Percentiles rank a stretch among this genome's conserved stretches.
Evolutionary conservation across 306 rosid genomes (phyloP).

Genomic region (Quercus rubra): DNA sequence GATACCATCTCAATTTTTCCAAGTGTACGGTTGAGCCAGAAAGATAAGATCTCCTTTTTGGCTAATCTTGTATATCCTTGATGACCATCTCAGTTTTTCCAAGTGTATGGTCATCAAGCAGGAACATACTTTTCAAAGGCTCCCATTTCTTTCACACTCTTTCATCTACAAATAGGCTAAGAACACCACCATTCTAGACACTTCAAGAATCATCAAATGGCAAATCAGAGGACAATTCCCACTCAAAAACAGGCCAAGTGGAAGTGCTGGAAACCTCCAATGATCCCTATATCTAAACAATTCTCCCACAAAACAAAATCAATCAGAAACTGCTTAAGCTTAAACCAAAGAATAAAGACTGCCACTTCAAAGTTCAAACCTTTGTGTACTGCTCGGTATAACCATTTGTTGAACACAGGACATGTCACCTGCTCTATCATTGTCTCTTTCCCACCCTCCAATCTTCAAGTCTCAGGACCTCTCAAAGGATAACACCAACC

Average conservation of each 20-base stretch:
- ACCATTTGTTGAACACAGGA: background rate
- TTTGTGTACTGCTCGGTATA: background rate
- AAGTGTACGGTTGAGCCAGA: background rate
- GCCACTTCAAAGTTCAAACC: background rate
- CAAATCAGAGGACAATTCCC: background rate
- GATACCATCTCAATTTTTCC: background rate
- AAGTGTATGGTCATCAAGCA: background rate
- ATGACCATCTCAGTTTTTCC: background rate
- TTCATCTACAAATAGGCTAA: background rate
- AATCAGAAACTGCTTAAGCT: conserved; percentile 7
- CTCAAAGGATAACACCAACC: conserved; percentile 29
- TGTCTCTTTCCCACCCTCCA: conserved; percentile 42
- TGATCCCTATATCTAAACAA: conserved; percentile 17
- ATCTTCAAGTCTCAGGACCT: conserved; percentile 41
- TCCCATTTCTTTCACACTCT: background rate
- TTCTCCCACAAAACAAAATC: conserved; percentile 18
- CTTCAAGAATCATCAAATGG: conserved; percentile 22
- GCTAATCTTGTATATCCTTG: background rate
- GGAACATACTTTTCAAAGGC: background rate
- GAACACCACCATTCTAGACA: conserved; percentile 20
- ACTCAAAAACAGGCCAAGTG: conserved; percentile 21
- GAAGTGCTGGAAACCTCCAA: conserved; percentile 45
- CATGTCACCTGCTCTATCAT: conserved; percentile 49
- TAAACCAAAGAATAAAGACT: background rate
- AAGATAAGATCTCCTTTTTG: background rate